phyloP scores from a whole-genome alignment of 1,139 yeast species.

The Lodderomyces elongisporus region DNA sequence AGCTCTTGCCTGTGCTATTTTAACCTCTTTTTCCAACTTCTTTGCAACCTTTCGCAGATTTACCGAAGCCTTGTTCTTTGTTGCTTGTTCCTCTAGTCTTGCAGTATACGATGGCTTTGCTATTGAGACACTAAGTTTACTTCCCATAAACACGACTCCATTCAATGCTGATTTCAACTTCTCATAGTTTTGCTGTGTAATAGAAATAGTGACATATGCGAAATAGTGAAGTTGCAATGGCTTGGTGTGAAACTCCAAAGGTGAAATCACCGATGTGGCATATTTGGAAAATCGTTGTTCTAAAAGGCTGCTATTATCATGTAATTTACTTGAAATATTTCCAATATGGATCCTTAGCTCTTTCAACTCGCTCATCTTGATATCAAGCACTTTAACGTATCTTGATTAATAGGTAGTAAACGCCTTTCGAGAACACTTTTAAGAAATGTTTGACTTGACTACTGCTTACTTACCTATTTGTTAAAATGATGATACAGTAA shows the following conservation, averaged over 20 bases:
- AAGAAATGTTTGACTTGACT: no score
- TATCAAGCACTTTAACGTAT: no score
- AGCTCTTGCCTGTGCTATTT: slow-evolving; percentile 38
- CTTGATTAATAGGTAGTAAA: no score
- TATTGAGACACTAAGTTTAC: slow-evolving; percentile 49
- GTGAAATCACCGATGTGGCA: slow-evolving; percentile 47
- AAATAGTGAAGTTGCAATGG: slow-evolving; percentile 48
- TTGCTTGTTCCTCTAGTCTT: slow-evolving; percentile 27
- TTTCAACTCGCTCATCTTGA: slow-evolving; percentile 20
- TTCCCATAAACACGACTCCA: slow-evolving; percentile 73
- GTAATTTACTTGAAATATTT: slow-evolving; percentile 52
- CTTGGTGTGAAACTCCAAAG: slow-evolving; percentile 48
- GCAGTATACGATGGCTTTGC: slow-evolving; percentile 37
- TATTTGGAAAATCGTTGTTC: slow-evolving; percentile 43
- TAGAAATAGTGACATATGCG: slow-evolving; percentile 60
- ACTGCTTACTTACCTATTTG: no score
- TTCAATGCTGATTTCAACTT: slow-evolving; percentile 54
- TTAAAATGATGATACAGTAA: no score
- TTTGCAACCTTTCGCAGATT: slow-evolving; percentile 9
- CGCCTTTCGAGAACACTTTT: no score
- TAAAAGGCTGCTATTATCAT: slow-evolving; percentile 39
- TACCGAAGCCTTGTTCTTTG: slow-evolving; percentile 4
- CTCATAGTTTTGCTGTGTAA: slow-evolving; percentile 40
- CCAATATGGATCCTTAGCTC: slow-evolving; percentile 60
- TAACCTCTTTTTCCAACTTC: slow-evolving; percentile 16